A percentile compares a stretch with the other conserved stretches of the same genome.
Evolutionary conservation across 108 stramenopile genomes (phyloP).

Genomic region (Skeletonema marinoi): DNA sequence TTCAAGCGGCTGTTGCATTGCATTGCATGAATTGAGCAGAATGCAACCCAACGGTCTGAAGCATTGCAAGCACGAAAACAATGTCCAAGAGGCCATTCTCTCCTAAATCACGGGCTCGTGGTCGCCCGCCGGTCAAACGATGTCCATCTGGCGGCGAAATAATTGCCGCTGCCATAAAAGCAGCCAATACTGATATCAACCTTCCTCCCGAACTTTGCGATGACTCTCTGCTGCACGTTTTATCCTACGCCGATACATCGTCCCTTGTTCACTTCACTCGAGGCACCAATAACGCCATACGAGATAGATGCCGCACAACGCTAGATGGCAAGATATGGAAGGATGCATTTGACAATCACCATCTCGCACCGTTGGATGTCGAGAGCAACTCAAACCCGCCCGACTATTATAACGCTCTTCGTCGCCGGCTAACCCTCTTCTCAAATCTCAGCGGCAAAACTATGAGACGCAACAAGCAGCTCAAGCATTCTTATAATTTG

Average conservation of each 20-base stretch:
- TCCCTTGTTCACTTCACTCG: conserved; percentile 42
- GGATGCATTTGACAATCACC: conserved; percentile 36
- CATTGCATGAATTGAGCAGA: too few relatives aligned
- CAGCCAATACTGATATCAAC: not conserved
- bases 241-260: conserved; percentile 45
- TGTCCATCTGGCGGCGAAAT: not conserved
- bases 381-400: not conserved
- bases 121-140: not conserved
- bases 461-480: not conserved
- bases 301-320: conserved; percentile 9
- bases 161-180: not conserved
- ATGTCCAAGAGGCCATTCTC: conserved; percentile 1
- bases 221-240: conserved; percentile 40
- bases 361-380: conserved; percentile 39
- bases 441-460: conserved; percentile 22
- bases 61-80: not conserved
- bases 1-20: too few relatives aligned
- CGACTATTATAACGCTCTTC: conserved; percentile 36
- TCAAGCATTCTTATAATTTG: conserved; percentile 29
- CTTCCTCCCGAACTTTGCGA: conserved; percentile 36
- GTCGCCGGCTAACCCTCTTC: conserved; percentile 37
- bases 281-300: conserved; percentile 6
- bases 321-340: conserved; percentile 34
- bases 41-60: not conserved
- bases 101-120: not conserved